Conservation (phyloP, 2,329 filamentous ascomycete genomes). For the Sarocladium brachiariae region DNA sequence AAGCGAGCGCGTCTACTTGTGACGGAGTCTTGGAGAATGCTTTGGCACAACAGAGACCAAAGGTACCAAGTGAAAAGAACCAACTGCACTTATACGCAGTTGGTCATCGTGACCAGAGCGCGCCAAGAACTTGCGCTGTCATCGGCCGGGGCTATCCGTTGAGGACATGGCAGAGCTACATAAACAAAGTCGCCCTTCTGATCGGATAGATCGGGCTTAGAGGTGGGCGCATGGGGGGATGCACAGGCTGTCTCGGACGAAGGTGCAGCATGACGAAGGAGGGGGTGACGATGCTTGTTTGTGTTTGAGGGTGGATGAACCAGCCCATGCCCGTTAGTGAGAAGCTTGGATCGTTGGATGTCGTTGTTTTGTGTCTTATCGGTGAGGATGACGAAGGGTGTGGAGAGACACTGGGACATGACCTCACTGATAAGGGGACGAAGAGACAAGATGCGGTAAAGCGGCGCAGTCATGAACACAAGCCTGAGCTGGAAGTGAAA, state of each 20-base stretch:
- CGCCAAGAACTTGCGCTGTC: neutral
- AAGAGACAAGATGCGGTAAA: no score
- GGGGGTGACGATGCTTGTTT: no score
- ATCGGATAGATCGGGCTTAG: slow-evolving; percentile 1
- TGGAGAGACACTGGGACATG: neutral
- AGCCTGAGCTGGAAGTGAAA: no score
- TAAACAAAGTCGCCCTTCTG: neutral
- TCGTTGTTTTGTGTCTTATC: neutral
- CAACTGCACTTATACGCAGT: neutral
- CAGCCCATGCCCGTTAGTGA: no score
- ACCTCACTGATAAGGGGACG: slow-evolving; percentile 10
- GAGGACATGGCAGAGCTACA: neutral
- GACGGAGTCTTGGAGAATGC: no score
- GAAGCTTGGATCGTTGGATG: neutral
- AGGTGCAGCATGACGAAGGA: neutral
- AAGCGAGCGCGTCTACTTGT: no score
- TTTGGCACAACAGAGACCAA: no score
- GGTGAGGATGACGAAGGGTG: neutral
- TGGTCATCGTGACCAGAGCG: slow-evolving; percentile 1
- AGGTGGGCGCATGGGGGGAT: neutral
- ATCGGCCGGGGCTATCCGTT: neutral
- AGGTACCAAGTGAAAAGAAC: neutral
- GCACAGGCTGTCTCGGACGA: neutral
- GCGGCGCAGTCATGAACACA: no score
- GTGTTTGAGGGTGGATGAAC: no score